A percentile compares a stretch with the other conserved stretches of the same genome.
These are phyloP conservation scores for Chlamydomonas sp. DNA, from an alignment of 139 green algal genomes.

Conservation along the genomic window DNA sequence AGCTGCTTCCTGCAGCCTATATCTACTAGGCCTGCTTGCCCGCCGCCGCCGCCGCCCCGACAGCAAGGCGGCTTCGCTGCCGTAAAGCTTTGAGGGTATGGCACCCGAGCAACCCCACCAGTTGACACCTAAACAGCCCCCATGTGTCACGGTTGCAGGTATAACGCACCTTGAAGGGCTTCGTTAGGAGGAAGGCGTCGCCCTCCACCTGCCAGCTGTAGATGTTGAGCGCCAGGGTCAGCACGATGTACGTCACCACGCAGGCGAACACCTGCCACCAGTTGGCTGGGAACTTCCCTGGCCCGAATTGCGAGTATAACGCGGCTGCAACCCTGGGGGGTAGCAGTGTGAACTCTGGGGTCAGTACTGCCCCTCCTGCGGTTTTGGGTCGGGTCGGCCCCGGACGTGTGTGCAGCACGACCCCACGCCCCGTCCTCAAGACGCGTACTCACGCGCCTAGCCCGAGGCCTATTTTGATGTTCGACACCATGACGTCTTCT, in stretches of 20 bases:
- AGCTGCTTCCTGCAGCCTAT: no score
- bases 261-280: conserved; percentile 69
- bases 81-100: no score
- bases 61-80: no score
- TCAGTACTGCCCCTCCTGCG: no score
- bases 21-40: no score
- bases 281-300: conserved; percentile 73
- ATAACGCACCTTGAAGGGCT: conserved; percentile 21
- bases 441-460: conserved; percentile 67
- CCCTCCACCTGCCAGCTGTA: conserved; percentile 64
- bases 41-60: no score
- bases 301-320: conserved; percentile 81
- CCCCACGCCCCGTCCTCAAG: neutral
- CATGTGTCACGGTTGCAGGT: neutral
- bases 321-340: conserved; percentile 69
- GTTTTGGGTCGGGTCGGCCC: no score
- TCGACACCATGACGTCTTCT: conserved; percentile 70
- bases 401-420: no score
- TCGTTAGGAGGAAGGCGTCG: conserved; percentile 71
- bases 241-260: conserved; percentile 66
- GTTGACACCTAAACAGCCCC: no score
- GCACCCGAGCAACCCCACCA: no score
- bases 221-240: conserved; percentile 66
- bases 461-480: conserved; percentile 79
- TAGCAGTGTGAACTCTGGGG: no score